phyloP scores from a whole-genome alignment of 768 basidiomycete species.

The Kwoniella dendrophila region DNA sequence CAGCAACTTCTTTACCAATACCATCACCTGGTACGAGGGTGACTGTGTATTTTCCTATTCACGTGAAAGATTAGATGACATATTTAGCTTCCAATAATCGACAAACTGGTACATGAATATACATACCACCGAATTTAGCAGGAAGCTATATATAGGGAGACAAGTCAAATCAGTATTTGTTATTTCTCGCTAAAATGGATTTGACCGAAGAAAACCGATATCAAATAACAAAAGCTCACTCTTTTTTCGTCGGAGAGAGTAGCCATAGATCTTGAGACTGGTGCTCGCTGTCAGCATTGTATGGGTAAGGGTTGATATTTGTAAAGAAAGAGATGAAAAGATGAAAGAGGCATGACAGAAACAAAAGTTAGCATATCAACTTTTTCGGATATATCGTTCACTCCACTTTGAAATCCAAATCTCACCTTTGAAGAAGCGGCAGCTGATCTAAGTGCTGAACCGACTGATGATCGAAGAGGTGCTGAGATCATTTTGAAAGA shows the following conservation, averaged over 20 bases:
- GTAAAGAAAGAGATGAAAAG: not conserved
- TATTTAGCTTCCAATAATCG: not conserved
- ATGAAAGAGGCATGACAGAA: not conserved
- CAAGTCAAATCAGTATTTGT: conserved; percentile 12
- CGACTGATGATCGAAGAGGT: conserved; percentile 28
- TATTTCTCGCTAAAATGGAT: too few relatives aligned
- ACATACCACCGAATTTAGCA: conserved; percentile 53
- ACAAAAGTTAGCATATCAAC: not conserved
- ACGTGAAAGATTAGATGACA: not conserved
- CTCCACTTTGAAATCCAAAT: not conserved
- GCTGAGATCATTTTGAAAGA: conserved; percentile 34
- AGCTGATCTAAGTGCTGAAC: conserved; percentile 24
- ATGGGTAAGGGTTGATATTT: not conserved
- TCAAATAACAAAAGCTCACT: conserved; percentile 26
- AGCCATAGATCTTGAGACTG: conserved; percentile 40
- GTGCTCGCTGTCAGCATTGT: conserved; percentile 11
- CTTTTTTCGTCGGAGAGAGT: conserved; percentile 39
- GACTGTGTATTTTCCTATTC: conserved; percentile 60
- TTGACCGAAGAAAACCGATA: conserved; percentile 19
- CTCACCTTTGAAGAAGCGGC: conserved; percentile 12
- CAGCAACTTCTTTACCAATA: conserved; percentile 94
- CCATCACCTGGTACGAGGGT: conserved; percentile 98
- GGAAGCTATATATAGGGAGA: conserved; percentile 37
- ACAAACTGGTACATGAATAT: not conserved
- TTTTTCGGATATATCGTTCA: not conserved